Base-by-base conservation (phyloP, 2,329 filamentous ascomycete genomes). In the Penicillium sp. region DNA sequence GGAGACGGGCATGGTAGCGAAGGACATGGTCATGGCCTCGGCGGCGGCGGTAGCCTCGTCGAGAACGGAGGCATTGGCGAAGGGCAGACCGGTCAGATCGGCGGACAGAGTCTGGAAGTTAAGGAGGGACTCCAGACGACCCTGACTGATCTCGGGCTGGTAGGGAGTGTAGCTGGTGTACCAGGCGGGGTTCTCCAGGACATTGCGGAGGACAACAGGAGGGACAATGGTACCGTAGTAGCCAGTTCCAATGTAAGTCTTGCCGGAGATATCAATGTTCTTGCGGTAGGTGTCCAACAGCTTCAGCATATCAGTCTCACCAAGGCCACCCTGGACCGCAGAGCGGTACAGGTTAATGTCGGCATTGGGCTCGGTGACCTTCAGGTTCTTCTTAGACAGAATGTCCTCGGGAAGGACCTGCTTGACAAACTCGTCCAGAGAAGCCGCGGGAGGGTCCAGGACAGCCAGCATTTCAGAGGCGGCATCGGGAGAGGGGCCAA, bases 121-220 rank as follows among this genome's bases (percentile, higher is more conserved):
- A 59, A 97, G 80, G 50, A 97, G 79, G 5, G 91, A 96, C 80
- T 97, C 91, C 58, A 97, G 77, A 51, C 93, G 87, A 31, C 93
- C 93, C 77, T 97, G 93, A 72, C 92, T 96, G 79, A 97, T 96
- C 77, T 97, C 93, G 2, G 93, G 89, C 78, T 97, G 93, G 76
- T 97, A 97, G 14, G 93, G 93, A 0, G 93, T 97, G 75, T 97
- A 97, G 77, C 92, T 96, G 36, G 93, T 97, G 74, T 97, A 97
- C 93, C 93, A 97, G 9, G 88, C 92, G 5, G 93, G 93, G 72
- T 89, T 93, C 80, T 97, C 92, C 54, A 97, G 79, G 4, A 97
- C 83, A 71, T 97, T 97, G 63, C 92, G 84, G 80, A 94, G 91
- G 72, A 97, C 96, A 53, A 97, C 92, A 52, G 91, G 85, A 4